Conservation (phyloP, 257 asterid genomes). For the Gentiana dahurica region DNA sequence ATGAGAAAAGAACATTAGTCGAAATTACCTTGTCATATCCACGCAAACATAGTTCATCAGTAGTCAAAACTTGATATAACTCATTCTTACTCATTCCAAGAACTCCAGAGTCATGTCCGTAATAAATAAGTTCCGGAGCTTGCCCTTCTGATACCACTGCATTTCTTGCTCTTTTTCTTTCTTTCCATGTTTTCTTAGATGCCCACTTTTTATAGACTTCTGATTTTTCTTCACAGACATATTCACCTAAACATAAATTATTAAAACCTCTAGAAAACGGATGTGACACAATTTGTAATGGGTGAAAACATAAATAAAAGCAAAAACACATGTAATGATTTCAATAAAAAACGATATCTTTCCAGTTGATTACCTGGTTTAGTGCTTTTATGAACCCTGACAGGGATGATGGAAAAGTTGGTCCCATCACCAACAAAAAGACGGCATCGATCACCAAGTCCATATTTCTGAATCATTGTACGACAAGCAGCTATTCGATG, state of each 20-base stretch:
- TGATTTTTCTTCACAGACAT: conserved; percentile 17
- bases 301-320: neutral
- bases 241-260: conserved; percentile 19
- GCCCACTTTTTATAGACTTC: conserved; percentile 67
- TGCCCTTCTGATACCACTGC: conserved; percentile 38
- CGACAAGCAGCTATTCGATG: conserved; percentile 93
- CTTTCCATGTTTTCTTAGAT: conserved; percentile 69
- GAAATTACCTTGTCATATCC: conserved; percentile 76
- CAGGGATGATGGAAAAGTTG: conserved; percentile 57
- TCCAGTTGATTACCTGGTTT: conserved; percentile 29
- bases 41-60: conserved; percentile 26
- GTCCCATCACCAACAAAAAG: conserved; percentile 97
- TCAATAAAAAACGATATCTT: neutral
- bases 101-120: conserved; percentile 71
- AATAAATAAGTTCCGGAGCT: conserved; percentile 77
- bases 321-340: neutral
- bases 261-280: conserved; percentile 4
- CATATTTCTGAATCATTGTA: conserved; percentile 74
- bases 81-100: conserved; percentile 53
- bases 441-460: conserved; percentile 67
- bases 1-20: neutral
- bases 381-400: conserved; percentile 27
- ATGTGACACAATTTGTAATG: conserved; percentile 1
- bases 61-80: conserved; percentile 28
- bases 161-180: conserved; percentile 59